Evolutionary conservation across 148 eudicot genomes (phyloP).

Genomic region (Euryodendron excelsum): DNA sequence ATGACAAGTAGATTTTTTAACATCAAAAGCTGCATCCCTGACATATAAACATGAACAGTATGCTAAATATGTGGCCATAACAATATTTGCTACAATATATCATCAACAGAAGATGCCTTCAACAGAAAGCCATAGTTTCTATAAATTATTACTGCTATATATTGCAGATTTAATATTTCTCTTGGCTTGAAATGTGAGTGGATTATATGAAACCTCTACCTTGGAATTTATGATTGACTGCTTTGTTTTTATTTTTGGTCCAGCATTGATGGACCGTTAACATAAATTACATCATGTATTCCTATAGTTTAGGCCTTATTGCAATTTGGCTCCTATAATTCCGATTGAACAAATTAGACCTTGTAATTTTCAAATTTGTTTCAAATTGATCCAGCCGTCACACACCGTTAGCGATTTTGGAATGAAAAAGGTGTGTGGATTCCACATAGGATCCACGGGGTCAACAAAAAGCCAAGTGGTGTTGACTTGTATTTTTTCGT

Average conservation of each 20-base stretch:
- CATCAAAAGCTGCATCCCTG: too few species aligned
- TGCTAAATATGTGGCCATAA: not conserved
- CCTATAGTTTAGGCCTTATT: not conserved
- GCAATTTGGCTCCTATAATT: not conserved
- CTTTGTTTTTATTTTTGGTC: not conserved
- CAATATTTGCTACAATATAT: not conserved
- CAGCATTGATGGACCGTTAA: too few species aligned
- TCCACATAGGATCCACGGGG: not conserved
- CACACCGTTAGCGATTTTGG: not conserved
- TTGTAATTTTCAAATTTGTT: not conserved
- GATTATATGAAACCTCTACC: not conserved
- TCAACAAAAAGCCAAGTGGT: not conserved
- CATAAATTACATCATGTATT: not conserved
- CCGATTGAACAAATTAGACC: slow-evolving; percentile 1
- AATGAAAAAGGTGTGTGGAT: not conserved
- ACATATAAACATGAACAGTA: not conserved
- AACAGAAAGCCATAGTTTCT: not conserved
- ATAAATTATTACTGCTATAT: not conserved
- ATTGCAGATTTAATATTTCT: not conserved
- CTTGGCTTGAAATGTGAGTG: not conserved
- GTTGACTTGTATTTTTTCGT: not conserved
- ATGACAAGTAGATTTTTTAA: not conserved
- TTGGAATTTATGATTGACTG: not conserved
- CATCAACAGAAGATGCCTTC: not conserved
- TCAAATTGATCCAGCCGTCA: not conserved